Base-by-base conservation (phyloP, 305 asterid genomes). In the Nicotiana rustica region DNA sequence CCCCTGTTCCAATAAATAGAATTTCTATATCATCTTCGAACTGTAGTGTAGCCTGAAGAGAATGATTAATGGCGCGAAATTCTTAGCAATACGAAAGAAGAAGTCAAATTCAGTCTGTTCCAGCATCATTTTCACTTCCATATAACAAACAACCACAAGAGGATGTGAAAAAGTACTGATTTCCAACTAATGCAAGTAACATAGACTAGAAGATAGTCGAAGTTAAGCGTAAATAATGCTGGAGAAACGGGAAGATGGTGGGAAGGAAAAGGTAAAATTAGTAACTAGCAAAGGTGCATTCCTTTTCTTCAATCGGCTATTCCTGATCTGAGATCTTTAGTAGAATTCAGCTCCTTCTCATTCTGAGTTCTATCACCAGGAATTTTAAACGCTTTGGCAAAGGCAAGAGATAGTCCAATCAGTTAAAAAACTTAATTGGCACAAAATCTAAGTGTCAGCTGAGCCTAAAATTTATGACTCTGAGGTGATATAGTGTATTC, bases 1-100 rank as follows among this genome's bases (percentile, higher is more conserved):
- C 99, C 88, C 92, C 86, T 79, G 85, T 83, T 69, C 38, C 38
- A 83, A 64, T 65, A 81, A 61, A 44, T 44, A 65, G 80, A 76
- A 84, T 55, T n/a, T 81, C 81, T 73, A 85, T 62, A 70, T 65
- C 33, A 67, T 67, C 68, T 52, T 60, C n/a, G 44, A 75, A 52
- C 79, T 75, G 47, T 75, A 52, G 13, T 25, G 79, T 73, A 73
- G 62, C 64, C 64, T 73, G 79, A 73, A 49, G 79, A 75, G 47
- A 81, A 67, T 36, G 47, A 55, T 57, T 36, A 79, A 79, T 79
- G 68, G 70, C 73, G 19, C 41, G 10, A 79, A 65, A 79, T 29
- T 17, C 13, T 60, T 4, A 79, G 68, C 59, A 65, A 62, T 61
- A 47, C 6, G 73, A 21, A 79, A 36, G 57, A 79, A 75, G 55